These are phyloP conservation scores for Colletotrichum tropicale DNA, from an alignment of 2,329 filamentous ascomycete species.

Conservation along the genomic window DNA sequence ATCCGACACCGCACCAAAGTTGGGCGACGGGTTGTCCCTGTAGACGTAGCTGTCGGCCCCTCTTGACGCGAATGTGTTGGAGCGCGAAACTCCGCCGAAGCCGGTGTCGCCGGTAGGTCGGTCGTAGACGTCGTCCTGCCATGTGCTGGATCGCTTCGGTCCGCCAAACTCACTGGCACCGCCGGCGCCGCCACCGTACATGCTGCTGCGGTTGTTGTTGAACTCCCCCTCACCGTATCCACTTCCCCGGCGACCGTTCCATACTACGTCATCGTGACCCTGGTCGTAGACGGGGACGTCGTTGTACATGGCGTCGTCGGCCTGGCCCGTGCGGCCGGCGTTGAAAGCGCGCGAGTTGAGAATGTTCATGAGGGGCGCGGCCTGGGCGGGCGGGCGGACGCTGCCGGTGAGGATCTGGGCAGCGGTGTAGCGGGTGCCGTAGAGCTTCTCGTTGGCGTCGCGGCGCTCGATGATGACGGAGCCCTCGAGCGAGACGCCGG, in stretches of 20 bases:
- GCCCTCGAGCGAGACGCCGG: slow-evolving; percentile 92
- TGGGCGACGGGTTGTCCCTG: slow-evolving; percentile 42
- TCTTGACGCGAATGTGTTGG: slow-evolving; percentile 54
- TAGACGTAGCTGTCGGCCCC: slow-evolving; percentile 59
- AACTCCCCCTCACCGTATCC: slow-evolving; percentile 70
- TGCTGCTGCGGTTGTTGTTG: slow-evolving; percentile 32
- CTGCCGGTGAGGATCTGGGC: slow-evolving; percentile 80
- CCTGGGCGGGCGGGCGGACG: slow-evolving; percentile 78
- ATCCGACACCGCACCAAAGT: slow-evolving; percentile 28
- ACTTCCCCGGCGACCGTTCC: slow-evolving; percentile 76
- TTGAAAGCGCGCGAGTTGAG: slow-evolving; percentile 86
- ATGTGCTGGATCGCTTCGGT: slow-evolving; percentile 70
- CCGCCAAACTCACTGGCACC: slow-evolving; percentile 55
- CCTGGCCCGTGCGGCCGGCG: slow-evolving; percentile 51
- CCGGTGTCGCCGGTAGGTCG: slow-evolving; percentile 43
- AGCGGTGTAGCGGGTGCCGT: slow-evolving; percentile 82
- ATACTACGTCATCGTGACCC: slow-evolving; percentile 79
- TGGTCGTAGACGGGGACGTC: slow-evolving; percentile 90
- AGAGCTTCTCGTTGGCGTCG: slow-evolving; percentile 97
- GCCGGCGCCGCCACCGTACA: slow-evolving; percentile 37
- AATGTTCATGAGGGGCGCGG: slow-evolving; percentile 82
- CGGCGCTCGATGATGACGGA: slow-evolving; percentile 91
- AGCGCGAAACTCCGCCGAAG: slow-evolving; percentile 42
- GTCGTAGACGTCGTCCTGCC: slow-evolving; percentile 80
- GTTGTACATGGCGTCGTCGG: slow-evolving; percentile 82